Evolutionary conservation across 1,284 basidiomycete genomes (phyloP), one percentile per base, ranked within the genome.

Genomic region (Tranzscheliella williamsii): DNA sequence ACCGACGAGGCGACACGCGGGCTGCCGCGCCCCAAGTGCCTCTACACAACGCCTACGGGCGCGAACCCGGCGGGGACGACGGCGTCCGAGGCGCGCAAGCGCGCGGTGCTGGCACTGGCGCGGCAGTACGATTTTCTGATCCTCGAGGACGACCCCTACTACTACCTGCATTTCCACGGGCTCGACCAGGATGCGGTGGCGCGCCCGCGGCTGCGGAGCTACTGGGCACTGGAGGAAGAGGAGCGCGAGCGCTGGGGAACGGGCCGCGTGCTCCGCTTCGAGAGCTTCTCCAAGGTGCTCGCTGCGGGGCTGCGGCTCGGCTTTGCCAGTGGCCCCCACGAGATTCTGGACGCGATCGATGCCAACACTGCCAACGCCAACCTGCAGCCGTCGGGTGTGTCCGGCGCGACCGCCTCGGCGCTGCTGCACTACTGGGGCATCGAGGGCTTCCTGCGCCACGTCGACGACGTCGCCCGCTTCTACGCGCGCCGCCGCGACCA

Each of bases 401-500:
- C 89, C 15, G 91, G 94, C 78, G 85, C 84, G 15, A 84, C 95
- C 27, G 84, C 85, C 1, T 81, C 83, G 44, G 82, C 84, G 24
- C 80, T 97, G 18, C 82, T 95, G 5, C 79, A 85, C 42, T 80
- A 85, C 44, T 95, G 91, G 80, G 79, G 79, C 5, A 43, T 70
- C 21, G 83, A 87, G 1, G 87, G 87, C 5, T 92, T 96, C 80
- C 79, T 84, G 21, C 79, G 81, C 4, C 92, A 97, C 79, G 86
- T 85, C 11, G 80, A 83, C 24, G 57, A 71, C 12, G 80, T 95
- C 7, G 85, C 91, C 4, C 79, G 81, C 4, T 91, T 93, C 78
- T 96, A 97, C 80, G 83, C 84, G 42, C 78, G 81, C 63, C 88
- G 90, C 72, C 82, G 91, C 18, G 86, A 90, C 73, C 80, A 85